A percentile compares a stretch with the other conserved stretches of the same genome.
These are phyloP conservation scores for Pythium aquatile DNA, from an alignment of 352 stramenopile genomes.

Conservation along the genomic window DNA sequence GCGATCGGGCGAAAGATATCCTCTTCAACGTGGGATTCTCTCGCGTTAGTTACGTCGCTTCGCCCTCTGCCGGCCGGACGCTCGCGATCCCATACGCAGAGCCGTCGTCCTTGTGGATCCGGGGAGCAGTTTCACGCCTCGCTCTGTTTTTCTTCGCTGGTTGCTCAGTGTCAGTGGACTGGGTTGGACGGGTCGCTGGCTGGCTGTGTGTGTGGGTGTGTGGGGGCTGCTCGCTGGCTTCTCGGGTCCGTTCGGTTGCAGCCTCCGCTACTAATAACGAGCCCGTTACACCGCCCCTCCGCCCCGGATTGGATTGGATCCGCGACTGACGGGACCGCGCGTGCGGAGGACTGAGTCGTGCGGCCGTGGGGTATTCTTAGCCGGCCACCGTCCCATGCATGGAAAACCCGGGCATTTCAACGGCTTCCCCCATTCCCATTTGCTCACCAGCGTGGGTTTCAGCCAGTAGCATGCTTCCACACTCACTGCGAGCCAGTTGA, in stretches of 20 bases:
- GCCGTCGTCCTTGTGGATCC: conserved; percentile 6
- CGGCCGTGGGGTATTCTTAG: conserved; percentile 15
- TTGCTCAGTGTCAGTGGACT: background rate
- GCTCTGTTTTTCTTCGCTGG: conserved; percentile 13
- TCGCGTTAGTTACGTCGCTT: conserved; percentile 21
- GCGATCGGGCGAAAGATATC: conserved; percentile 28
- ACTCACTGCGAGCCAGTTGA: background rate
- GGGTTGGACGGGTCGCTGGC: background rate
- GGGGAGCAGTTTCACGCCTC: conserved; percentile 10
- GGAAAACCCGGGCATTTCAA: conserved; percentile 9
- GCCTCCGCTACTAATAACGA: conserved; percentile 6
- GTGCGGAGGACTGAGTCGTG: background rate
- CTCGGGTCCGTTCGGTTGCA: background rate
- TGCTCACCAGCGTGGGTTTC: conserved; percentile 9
- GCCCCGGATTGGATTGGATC: conserved; percentile 11
- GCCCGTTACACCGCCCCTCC: conserved; percentile 12
- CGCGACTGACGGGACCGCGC: conserved; percentile 24
- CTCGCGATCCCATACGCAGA: conserved; percentile 18
- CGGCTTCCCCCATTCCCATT: conserved; percentile 2
- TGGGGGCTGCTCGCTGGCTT: background rate
- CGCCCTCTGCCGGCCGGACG: background rate
- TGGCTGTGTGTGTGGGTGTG: background rate
- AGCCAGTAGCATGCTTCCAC: background rate
- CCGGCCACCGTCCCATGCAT: conserved; percentile 8
- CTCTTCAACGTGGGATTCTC: conserved; percentile 25